A percentile compares a stretch with the other conserved stretches of the same genome.
These are phyloP conservation scores for Diplogelasinospora grovesii DNA, from an alignment of 495 filamentous ascomycete genomes.

Conservation along the genomic window DNA sequence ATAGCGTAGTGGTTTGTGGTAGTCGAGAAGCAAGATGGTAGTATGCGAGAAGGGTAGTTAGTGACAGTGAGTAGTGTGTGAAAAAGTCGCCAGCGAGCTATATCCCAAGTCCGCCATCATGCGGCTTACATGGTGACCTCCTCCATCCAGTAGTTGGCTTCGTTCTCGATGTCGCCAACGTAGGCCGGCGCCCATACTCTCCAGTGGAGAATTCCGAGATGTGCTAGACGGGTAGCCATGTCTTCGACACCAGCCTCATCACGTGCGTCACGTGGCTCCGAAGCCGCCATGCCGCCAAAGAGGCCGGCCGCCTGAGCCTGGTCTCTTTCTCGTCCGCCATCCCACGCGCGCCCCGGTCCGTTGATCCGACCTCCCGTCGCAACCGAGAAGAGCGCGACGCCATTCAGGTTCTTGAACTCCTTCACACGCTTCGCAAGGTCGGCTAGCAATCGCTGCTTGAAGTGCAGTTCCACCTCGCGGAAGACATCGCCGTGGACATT, in stretches of 20 bases:
- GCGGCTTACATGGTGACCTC: too few species aligned
- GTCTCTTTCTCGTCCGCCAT: constrained; percentile 5
- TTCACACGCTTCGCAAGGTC: constrained; percentile 39
- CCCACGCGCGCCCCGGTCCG: background rate
- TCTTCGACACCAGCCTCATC: constrained; percentile 54
- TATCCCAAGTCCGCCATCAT: too few species aligned
- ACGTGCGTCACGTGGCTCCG: constrained; percentile 33
- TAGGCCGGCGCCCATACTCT: constrained; percentile 75
- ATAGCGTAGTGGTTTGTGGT: too few species aligned
- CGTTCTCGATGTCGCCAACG: constrained; percentile 26
- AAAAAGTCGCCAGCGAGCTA: too few species aligned
- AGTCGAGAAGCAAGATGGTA: too few species aligned
- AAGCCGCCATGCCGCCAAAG: constrained; percentile 14
- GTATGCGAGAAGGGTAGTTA: too few species aligned
- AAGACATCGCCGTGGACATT: constrained; percentile 28
- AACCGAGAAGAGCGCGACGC: constrained; percentile 45
- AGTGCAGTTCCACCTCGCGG: constrained; percentile 33
- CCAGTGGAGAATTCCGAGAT: constrained; percentile 80
- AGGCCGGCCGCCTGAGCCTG: constrained; percentile 16
- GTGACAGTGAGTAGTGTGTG: too few species aligned
- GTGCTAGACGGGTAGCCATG: constrained; percentile 66
- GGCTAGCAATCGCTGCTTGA: constrained; percentile 34
- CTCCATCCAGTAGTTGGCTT: constrained; percentile 1
- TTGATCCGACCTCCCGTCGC: constrained; percentile 36
- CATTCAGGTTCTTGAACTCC: constrained; percentile 43